Base-by-base conservation (phyloP, 345 rosid species). In the Arabidopsis suecica region DNA sequence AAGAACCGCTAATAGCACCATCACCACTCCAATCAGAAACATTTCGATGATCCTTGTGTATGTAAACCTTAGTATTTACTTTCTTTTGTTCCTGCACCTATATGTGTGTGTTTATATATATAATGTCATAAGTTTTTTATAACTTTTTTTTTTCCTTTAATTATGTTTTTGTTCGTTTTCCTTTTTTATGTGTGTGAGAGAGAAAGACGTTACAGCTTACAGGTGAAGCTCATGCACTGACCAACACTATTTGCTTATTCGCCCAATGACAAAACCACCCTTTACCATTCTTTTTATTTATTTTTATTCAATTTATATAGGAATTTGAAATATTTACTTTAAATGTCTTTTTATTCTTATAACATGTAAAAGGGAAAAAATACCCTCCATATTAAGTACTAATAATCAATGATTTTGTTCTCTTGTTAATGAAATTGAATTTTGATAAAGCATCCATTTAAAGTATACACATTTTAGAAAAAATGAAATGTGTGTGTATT, bases 171-270 rank as follows among this genome's bases (percentile, higher is more conserved):
- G 76, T 77, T 51, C 10, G 65, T 64, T 70, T 56, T 54, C 51
- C 58, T 45, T 57, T 59, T 67, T 47, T 64, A 42, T 70, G 68
- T 64, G 41, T 54, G 70, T 65, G 65, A 51, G 77, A 72, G 77
- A 78, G 77, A 78, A 66, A 78, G 77, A 66, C 81, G 77, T 78
- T 72, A 66, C 77, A 10, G 7, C 71, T 71, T 56, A 77, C 80
- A 78, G 69, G 81, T 78, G 73, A 78, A 66, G 81, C 61, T 72
- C 81, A 78, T 78, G 81, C 81, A 78, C 62, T 58, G 77, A 77
- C 23, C 16, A 71, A 13, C 62, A 57, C 41, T 12, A 41, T 38
- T 71, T 57, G 14, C 72, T 50, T 36, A 55, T 70, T 36, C 68
- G 16, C 68, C 75, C 81, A 65, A 78, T 71, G 61, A 36, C 68